These are phyloP conservation scores for Peronospora destructor DNA, from an alignment of 352 stramenopile genomes.

Conservation along the genomic window DNA sequence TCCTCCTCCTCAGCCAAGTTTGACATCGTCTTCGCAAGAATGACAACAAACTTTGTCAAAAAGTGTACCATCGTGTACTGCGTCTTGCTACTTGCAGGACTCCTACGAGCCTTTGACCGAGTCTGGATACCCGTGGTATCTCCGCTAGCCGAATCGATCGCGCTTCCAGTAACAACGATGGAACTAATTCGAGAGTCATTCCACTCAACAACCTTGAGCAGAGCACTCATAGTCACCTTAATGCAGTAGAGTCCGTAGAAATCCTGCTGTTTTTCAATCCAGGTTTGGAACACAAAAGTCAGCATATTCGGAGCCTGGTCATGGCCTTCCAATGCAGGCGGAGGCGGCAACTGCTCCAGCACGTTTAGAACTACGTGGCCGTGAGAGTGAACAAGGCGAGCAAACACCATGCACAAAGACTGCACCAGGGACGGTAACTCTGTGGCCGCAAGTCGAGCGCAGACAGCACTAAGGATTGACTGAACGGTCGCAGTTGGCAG, in stretches of 20 bases:
- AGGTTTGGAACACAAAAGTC: slow-evolving; percentile 71
- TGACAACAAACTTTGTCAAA: slow-evolving; percentile 67
- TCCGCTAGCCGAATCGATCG: slow-evolving; percentile 21
- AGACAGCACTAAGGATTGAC: slow-evolving; percentile 68
- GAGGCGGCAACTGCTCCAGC: slow-evolving; percentile 57
- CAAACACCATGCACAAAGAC: slow-evolving; percentile 79
- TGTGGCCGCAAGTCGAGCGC: slow-evolving; percentile 50
- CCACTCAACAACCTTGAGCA: slow-evolving; percentile 68
- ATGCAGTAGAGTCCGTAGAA: slow-evolving; percentile 83
- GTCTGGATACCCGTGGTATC: slow-evolving; percentile 34
- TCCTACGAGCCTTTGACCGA: slow-evolving; percentile 46
- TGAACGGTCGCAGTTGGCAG: slow-evolving; percentile 61
- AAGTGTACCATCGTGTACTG: slow-evolving; percentile 67
- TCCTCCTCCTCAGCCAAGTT: slow-evolving; percentile 71
- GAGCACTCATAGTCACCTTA: slow-evolving; percentile 73
- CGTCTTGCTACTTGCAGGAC: slow-evolving; percentile 23
- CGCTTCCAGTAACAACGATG: slow-evolving; percentile 56
- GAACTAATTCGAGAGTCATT: slow-evolving; percentile 63
- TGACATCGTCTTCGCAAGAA: slow-evolving; percentile 62
- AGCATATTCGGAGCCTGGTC: slow-evolving; percentile 48
- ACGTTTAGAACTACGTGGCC: slow-evolving; percentile 60
- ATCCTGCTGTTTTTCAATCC: slow-evolving; percentile 77
- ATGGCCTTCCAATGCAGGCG: slow-evolving; percentile 12
- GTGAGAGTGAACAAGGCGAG: slow-evolving; percentile 68
- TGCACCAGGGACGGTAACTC: slow-evolving; percentile 71